These are phyloP conservation scores for Neonectria magnoliae DNA, from an alignment of 2,329 filamentous ascomycete genomes.

Conservation along the genomic window DNA sequence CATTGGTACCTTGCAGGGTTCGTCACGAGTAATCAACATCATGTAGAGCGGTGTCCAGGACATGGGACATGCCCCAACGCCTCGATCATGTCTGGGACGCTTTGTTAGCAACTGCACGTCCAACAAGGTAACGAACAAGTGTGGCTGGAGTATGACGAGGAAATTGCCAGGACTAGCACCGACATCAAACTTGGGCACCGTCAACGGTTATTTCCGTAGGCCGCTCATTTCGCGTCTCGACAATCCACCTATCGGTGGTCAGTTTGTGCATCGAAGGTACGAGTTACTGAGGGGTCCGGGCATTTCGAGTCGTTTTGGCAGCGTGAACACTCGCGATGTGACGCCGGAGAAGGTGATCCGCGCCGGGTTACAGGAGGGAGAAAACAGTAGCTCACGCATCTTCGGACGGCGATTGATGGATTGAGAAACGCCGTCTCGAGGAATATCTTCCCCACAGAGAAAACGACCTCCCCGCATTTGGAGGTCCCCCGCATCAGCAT, in stretches of 20 bases:
- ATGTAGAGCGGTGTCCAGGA: not conserved
- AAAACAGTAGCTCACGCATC: not conserved
- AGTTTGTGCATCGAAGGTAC: not conserved
- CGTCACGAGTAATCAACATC: not conserved
- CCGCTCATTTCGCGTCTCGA: not conserved
- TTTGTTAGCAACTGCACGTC: not conserved
- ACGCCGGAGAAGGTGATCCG: not conserved
- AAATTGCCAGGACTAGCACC: not conserved
- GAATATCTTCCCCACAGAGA: conserved; percentile 4
- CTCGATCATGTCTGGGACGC: not conserved
- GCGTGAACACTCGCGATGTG: not conserved
- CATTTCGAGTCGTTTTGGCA: not conserved
- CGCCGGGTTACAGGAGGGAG: not conserved
- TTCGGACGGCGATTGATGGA: conserved; percentile 8
- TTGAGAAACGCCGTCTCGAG: conserved; percentile 2
- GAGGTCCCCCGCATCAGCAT: conserved; percentile 1
- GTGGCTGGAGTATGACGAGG: not conserved
- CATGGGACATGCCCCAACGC: not conserved
- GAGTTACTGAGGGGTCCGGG: not conserved
- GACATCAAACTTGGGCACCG: not conserved
- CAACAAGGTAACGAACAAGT: not conserved
- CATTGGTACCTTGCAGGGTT: not conserved
- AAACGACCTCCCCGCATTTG: not conserved
- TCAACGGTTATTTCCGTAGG: conserved; percentile 1
- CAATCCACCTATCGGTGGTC: conserved; percentile 24